Percentiles rank a stretch among this genome's conserved stretches.
These are phyloP conservation scores for Saccharomyces hybrid DNA, from an alignment of 1,139 yeast genomes.

Conservation along the genomic window DNA sequence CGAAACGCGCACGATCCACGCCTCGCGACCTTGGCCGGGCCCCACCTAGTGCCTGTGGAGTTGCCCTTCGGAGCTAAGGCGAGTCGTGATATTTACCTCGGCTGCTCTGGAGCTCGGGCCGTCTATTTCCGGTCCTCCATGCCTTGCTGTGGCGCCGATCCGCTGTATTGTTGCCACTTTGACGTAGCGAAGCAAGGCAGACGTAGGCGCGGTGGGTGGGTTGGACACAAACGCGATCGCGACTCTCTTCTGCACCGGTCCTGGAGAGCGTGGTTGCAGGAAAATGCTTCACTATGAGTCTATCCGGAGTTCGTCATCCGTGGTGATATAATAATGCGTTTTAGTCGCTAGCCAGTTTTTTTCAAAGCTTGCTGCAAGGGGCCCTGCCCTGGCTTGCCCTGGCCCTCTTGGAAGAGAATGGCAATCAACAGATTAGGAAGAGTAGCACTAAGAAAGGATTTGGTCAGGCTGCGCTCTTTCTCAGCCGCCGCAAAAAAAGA, in stretches of 20 bases:
- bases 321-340: background rate
- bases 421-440: background rate
- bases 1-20: background rate
- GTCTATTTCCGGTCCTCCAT: background rate
- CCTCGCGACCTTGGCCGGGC: background rate
- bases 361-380: background rate
- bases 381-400: background rate
- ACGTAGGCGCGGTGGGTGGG: background rate
- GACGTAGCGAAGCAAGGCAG: no score
- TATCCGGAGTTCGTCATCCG: background rate
- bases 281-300: background rate
- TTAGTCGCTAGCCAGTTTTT: background rate
- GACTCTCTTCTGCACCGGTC: background rate
- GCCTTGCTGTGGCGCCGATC: background rate
- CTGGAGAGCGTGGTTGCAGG: background rate
- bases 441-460: no score
- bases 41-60: background rate
- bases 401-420: background rate
- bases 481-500: background rate
- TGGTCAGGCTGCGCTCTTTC: background rate
- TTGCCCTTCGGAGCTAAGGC: slow-evolving; percentile 1
- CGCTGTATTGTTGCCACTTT: background rate
- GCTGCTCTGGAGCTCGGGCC: background rate
- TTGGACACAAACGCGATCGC: background rate
- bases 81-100: background rate